These are phyloP conservation scores for Scedosporium apiospermum DNA, from an alignment of 2,329 filamentous ascomycete genomes.

Conservation along the genomic window DNA sequence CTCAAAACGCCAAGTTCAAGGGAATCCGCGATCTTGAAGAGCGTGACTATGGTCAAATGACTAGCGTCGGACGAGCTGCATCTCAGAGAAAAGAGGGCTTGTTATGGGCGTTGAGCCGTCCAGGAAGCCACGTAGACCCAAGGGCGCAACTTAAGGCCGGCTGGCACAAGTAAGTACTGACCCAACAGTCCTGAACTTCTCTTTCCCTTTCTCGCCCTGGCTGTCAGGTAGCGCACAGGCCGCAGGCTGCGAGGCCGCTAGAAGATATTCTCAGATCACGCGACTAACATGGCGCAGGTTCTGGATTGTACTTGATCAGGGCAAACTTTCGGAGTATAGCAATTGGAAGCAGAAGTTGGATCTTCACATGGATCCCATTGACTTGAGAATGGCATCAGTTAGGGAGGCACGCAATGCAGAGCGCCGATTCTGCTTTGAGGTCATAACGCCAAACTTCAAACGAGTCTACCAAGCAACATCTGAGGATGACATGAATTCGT, in stretches of 20 bases:
- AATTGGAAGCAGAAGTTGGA: constrained; percentile 99
- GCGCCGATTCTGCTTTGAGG: constrained; percentile 92
- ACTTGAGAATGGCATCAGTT: constrained; percentile 92
- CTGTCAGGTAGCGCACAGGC: background rate
- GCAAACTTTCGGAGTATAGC: constrained; percentile 93
- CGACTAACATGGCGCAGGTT: constrained; percentile 50
- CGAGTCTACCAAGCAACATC: constrained; percentile 96
- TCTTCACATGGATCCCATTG: constrained; percentile 95
- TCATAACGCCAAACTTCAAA: constrained; percentile 93
- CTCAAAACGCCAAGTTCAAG: constrained; percentile 60
- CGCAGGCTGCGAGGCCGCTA: background rate
- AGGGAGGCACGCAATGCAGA: constrained; percentile 92
- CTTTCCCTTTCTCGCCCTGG: background rate
- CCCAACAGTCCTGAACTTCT: too few species aligned
- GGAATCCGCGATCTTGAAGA: constrained; percentile 90
- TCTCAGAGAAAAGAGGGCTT: constrained; percentile 86
- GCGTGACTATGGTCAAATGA: constrained; percentile 49
- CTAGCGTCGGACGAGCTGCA: constrained; percentile 45
- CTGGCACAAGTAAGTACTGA: constrained; percentile 81
- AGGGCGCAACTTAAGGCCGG: constrained; percentile 81
- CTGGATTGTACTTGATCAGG: constrained; percentile 96
- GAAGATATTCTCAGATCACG: background rate
- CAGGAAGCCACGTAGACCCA: constrained; percentile 89
- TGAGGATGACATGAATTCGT: constrained; percentile 94
- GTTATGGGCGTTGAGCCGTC: constrained; percentile 86